Evolutionary conservation across 2,329 filamentous ascomycete genomes (phyloP).

Genomic region (Aspergillus japonicus): DNA sequence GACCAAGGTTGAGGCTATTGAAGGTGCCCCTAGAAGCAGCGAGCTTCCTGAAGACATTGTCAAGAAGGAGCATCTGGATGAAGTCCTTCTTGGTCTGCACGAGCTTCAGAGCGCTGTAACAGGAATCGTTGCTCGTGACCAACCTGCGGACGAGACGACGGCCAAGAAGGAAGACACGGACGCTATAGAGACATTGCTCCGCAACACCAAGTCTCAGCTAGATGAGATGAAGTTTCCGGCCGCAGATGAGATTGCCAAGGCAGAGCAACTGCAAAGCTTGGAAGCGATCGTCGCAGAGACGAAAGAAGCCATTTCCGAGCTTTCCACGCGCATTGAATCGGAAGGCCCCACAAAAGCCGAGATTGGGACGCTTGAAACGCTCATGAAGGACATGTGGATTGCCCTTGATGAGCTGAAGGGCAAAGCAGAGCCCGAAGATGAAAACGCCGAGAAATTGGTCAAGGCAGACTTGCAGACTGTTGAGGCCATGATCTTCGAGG

Average conservation of each 20-base stretch:
- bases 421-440: slow-evolving; percentile 47
- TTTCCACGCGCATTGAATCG: slow-evolving; percentile 66
- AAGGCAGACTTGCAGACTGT: slow-evolving; percentile 82
- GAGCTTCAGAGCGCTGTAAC: slow-evolving; percentile 61
- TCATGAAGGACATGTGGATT: slow-evolving; percentile 74
- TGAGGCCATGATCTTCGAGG: slow-evolving; percentile 77
- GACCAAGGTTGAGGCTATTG: slow-evolving; percentile 78
- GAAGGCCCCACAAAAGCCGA: slow-evolving; percentile 75
- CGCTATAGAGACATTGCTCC: slow-evolving; percentile 84
- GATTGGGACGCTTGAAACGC: slow-evolving; percentile 70
- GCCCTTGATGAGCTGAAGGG: slow-evolving; percentile 69
- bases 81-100: slow-evolving; percentile 45
- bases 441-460: slow-evolving; percentile 61
- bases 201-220: slow-evolving; percentile 83
- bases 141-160: slow-evolving; percentile 48
- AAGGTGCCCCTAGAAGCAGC: slow-evolving; percentile 46
- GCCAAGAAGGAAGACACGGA: slow-evolving; percentile 81
- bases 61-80: slow-evolving; percentile 50
- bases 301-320: slow-evolving; percentile 66
- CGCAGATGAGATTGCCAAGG: slow-evolving; percentile 64
- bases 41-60: slow-evolving; percentile 42
- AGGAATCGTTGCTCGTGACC: slow-evolving; percentile 48
- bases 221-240: slow-evolving; percentile 71
- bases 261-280: slow-evolving; percentile 59
- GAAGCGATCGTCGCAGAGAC: slow-evolving; percentile 73